Evolutionary conservation across 345 rosid species (phyloP), one percentile per base, ranked within the genome.

Genomic region (Abelmoschus esculentus): DNA sequence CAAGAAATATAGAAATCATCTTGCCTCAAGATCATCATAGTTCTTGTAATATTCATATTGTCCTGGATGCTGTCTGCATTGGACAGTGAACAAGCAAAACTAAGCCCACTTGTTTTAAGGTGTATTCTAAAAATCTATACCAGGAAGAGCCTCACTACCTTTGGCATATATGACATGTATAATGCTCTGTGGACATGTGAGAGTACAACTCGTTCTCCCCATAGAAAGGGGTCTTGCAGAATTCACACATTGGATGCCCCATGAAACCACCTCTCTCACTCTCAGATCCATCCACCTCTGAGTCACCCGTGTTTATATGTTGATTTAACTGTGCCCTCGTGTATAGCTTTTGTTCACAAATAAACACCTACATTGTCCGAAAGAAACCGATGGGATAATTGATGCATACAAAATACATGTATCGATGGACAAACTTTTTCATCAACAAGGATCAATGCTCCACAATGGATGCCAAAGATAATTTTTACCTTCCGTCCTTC

Each of bases 201-300:
- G 89, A 76, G 81, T 86, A 96, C 69, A 89, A 73, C 67, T 92
- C 99, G 76, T 92, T 92, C 73, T 96, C 99, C 69, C 98, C 97
- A 77, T 96, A 96, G 72, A 92, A 92, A 0, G 97, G 91, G 40
- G 83, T 81, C 75, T 75, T 84, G 77, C 99, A 96, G 75, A 96
- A 92, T 74, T 92, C 96, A 81, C 98, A 96, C 76, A 80, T 74
- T 17, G 99, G 98, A 84, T 96, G 99, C 11, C 99, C 99, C 74
- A 74, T 71, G 57, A 96, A 92, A 60, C 99, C 99, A 71, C 98
- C 98, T 74, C 98, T 86, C 77, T 96, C 99, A 78, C 95, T 87
- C 76, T 90, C 99, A 79, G 74, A 86, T 55, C 99, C 99, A 78
- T 96, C 99, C 73, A 92, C 99, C 79, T 84, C 95, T 32, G 98